Conservation (phyloP, 1,284 basidiomycete species). For the Marasmius oreades region DNA sequence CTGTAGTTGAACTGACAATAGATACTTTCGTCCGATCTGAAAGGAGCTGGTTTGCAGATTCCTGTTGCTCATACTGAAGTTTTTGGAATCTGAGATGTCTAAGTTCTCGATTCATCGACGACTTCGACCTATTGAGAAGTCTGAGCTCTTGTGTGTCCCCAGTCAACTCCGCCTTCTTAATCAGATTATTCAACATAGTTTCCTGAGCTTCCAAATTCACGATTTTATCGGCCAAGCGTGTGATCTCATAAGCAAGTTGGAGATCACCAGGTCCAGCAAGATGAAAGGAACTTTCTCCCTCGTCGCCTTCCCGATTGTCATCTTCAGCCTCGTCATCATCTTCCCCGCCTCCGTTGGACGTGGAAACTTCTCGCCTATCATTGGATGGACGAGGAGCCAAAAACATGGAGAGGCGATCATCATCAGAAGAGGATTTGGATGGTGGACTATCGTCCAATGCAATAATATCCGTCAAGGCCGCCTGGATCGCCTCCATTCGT, state of each 20-base stretch:
- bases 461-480: constrained; percentile 92
- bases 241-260: constrained; percentile 81
- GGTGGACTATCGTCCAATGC: constrained; percentile 60
- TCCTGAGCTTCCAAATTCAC: constrained; percentile 78
- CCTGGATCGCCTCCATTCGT: constrained; percentile 91
- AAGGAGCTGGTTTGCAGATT: constrained; percentile 78
- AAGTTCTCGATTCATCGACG: constrained; percentile 78
- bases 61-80: constrained; percentile 87
- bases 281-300: constrained; percentile 54
- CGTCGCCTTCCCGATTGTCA: constrained; percentile 34
- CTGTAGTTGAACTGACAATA: constrained; percentile 74
- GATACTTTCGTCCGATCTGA: constrained; percentile 76
- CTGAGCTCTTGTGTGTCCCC: constrained; percentile 85
- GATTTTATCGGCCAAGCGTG: constrained; percentile 72
- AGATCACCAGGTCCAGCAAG: constrained; percentile 83
- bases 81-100: constrained; percentile 86
- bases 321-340: constrained; percentile 40
- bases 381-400: constrained; percentile 13
- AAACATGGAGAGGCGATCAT: constrained; percentile 11
- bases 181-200: constrained; percentile 78
- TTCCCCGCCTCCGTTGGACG: constrained; percentile 39
- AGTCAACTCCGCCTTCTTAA: constrained; percentile 91
- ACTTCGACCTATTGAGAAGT: constrained; percentile 78
- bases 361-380: constrained; percentile 24
- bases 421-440: constrained; percentile 7